Evolutionary conservation across 345 rosid genomes (phyloP).

Genomic region (Odontarrhena argentea): DNA sequence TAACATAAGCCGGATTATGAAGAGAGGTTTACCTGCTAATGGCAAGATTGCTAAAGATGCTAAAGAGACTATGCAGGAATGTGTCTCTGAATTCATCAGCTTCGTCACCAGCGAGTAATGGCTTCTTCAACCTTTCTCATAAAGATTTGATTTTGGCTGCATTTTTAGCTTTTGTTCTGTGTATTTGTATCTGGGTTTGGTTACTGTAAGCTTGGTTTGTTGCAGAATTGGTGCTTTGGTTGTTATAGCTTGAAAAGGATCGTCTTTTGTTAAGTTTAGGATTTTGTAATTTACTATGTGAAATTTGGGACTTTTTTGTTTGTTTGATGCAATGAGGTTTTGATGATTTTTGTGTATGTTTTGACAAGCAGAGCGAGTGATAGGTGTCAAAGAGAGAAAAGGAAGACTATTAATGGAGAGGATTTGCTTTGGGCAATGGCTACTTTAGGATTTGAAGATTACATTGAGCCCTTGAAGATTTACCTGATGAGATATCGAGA

Average conservation of each 20-base stretch:
- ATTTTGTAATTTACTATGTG: background rate
- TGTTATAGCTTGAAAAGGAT: background rate
- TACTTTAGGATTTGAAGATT: conserved; percentile 70
- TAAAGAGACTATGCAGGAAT: conserved; percentile 74
- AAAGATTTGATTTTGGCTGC: background rate
- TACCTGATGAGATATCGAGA: conserved; percentile 69
- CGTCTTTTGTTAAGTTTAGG: background rate
- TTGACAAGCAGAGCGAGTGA: conserved; percentile 63
- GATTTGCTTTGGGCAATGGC: conserved; percentile 81
- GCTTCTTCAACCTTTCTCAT: background rate
- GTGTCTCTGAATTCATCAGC: conserved; percentile 77
- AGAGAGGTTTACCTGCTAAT: conserved; percentile 63
- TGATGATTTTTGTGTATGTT: conserved; percentile 9
- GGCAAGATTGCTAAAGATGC: conserved; percentile 76
- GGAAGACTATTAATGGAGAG: conserved; percentile 76
- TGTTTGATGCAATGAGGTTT: conserved; percentile 28
- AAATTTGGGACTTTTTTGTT: background rate
- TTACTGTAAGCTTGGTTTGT: background rate
- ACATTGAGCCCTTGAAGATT: conserved; percentile 63
- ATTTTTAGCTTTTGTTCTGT: background rate
- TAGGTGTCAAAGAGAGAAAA: conserved; percentile 67
- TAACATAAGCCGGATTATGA: conserved; percentile 77
- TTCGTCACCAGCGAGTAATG: conserved; percentile 69
- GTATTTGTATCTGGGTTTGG: background rate
- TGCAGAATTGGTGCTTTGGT: conserved; percentile 2